These are phyloP conservation scores for Tylopilus cervinicoccineus DNA, from an alignment of 768 basidiomycete genomes.

Conservation along the genomic window DNA sequence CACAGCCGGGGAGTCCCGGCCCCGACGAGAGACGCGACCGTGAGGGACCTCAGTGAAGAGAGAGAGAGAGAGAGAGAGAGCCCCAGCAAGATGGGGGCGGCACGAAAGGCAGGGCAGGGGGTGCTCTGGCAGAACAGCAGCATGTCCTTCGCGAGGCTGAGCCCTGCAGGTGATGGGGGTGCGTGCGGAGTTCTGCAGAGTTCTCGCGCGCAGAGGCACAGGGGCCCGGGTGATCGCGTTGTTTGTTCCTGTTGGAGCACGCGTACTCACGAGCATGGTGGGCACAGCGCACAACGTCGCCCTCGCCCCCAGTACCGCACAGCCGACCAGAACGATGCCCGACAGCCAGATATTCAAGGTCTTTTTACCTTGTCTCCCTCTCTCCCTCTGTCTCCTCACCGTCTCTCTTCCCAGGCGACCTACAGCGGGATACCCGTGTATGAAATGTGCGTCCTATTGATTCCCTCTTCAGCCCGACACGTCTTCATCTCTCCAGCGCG, in stretches of 20 bases:
- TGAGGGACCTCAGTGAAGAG: too few relatives aligned
- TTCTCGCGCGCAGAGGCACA: not conserved
- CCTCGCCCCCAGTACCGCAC: slow-evolving; percentile 15
- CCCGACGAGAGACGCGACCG: not conserved
- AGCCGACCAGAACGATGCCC: slow-evolving; percentile 53
- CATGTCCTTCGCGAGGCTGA: slow-evolving; percentile 21
- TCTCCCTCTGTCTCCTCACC: slow-evolving; percentile 1
- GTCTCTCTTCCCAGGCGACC: slow-evolving; percentile 56
- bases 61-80: too few relatives aligned
- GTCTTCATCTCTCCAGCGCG: slow-evolving; percentile 37
- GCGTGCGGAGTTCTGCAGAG: slow-evolving; percentile 4
- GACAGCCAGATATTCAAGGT: slow-evolving; percentile 90
- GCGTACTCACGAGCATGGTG: too few relatives aligned
- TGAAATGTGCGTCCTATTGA: slow-evolving; percentile 71
- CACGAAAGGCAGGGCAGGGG: slow-evolving; percentile 12
- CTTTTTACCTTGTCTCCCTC: not conserved
- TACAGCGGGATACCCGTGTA: slow-evolving; percentile 93
- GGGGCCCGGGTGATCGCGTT: slow-evolving; percentile 29
- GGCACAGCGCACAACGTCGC: slow-evolving; percentile 1
- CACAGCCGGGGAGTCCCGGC: slow-evolving; percentile 18
- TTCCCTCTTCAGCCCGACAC: slow-evolving; percentile 33
- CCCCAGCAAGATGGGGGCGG: not conserved
- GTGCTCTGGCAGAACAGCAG: slow-evolving; percentile 6
- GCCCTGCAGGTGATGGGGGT: not conserved
- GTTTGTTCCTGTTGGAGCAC: slow-evolving; percentile 40